Evolutionary conservation across 352 stramenopile species (phyloP), one percentile per base, ranked within the genome.

Genomic region (Pythium dissimile): DNA sequence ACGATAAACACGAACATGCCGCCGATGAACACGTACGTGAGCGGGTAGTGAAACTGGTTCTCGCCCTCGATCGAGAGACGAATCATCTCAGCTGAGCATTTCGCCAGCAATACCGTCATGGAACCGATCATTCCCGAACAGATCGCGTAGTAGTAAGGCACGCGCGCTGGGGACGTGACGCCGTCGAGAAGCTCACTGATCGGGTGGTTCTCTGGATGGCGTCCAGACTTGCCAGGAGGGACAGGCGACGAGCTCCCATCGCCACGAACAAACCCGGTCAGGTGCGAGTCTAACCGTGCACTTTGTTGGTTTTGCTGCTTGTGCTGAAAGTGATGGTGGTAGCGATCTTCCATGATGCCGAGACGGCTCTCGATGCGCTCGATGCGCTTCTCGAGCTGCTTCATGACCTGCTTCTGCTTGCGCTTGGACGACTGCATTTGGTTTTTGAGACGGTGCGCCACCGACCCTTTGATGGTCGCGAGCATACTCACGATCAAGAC

Each of bases 1-100:
- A 95, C 70, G 54, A 95, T 89, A 51, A 77, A 92, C 37, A 89
- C 71, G 43, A 95, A 81, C 79, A 95, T 95, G 50, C 84, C 86
- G 20, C 84, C 84, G 21, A 93, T 58, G 43, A 95, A 95, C 41
- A 94, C 80, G 60, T 95, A 95, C 38, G 86, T 94, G 15, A 94
- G 53, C 8, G 71, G 71, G 34, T 92, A 90, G 57, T 88, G 79
- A 64, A 95, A 95, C 68, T 95, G 86, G 59, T 95, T 92, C 3
- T 92, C 67, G 27, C 86, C 86, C 57, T 92, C 81, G 31, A 95
- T 57, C 26, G 84, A 88, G n/a, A 91, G 66, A 3, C 75, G 71
- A 34, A 95, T 86, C 86, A 94, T 89, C 42, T 92, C 86, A 9
- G 84, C 84, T 34, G 79, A 92, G 67, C 84, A 94, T 42, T 95